These are phyloP conservation scores for Hymenotorrendiella dingleyae DNA, from an alignment of 2,329 filamentous ascomycete genomes.

Conservation along the genomic window DNA sequence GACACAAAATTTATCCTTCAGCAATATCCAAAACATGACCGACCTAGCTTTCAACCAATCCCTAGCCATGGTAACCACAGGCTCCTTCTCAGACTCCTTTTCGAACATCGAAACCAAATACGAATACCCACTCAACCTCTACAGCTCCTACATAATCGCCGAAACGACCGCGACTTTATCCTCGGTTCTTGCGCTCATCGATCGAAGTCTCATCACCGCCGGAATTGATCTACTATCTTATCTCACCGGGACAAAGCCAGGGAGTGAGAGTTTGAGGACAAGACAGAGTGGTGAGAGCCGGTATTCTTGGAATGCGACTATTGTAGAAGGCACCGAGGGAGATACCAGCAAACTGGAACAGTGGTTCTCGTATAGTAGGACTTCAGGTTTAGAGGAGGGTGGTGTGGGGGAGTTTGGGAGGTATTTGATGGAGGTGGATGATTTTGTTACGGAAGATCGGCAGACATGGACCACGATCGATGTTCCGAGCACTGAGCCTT, in stretches of 20 bases:
- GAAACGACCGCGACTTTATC: slow-evolving; percentile 9
- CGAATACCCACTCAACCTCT: neutral
- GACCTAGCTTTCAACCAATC: slow-evolving; percentile 14
- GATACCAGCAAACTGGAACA: slow-evolving; percentile 23
- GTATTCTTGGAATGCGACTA: slow-evolving; percentile 20
- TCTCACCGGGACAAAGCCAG: slow-evolving; percentile 11
- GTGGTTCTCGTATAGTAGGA: slow-evolving; percentile 16
- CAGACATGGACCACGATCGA: slow-evolving; percentile 15
- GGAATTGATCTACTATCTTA: slow-evolving; percentile 14
- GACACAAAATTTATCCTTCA: slow-evolving; percentile 15
- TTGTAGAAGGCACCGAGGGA: slow-evolving; percentile 10
- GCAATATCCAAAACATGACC: slow-evolving; percentile 16
- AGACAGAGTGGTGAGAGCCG: slow-evolving; percentile 15
- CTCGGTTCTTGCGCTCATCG: slow-evolving; percentile 18
- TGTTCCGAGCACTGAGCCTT: slow-evolving; percentile 7
- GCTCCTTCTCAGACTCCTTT: slow-evolving; percentile 10
- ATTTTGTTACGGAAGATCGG: slow-evolving; percentile 17
- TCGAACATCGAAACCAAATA: neutral
- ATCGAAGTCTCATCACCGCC: slow-evolving; percentile 14
- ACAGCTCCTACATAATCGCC: slow-evolving; percentile 10
- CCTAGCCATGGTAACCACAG: slow-evolving; percentile 12
- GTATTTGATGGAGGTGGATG: slow-evolving; percentile 18
- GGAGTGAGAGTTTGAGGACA: slow-evolving; percentile 6
- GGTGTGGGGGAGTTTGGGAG: slow-evolving; percentile 13
- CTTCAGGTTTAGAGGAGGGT: slow-evolving; percentile 11